These are phyloP conservation scores for Perilla frutescens DNA, from an alignment of 257 asterid genomes.

Conservation along the genomic window DNA sequence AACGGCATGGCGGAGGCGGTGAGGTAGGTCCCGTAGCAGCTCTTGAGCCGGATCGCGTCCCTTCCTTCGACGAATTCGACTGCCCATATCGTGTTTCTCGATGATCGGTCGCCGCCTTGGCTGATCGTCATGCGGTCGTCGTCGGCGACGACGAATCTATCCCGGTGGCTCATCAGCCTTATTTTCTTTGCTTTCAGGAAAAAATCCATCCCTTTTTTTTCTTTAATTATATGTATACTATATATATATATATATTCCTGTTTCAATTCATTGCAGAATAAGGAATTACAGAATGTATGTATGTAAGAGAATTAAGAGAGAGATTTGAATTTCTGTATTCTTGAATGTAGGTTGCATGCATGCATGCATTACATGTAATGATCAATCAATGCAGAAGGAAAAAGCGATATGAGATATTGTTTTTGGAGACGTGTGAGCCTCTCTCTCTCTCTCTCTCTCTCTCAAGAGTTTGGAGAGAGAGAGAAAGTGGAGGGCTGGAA, in stretches of 20 bases:
- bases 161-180: slow-evolving; percentile 56
- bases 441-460: neutral
- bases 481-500: slow-evolving; percentile 8
- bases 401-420: neutral
- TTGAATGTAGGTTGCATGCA: too few relatives aligned
- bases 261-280: neutral
- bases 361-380: neutral
- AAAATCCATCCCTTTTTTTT: slow-evolving; percentile 56
- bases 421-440: too few relatives aligned
- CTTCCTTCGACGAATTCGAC: slow-evolving; percentile 53
- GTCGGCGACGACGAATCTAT: slow-evolving; percentile 64
- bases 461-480: slow-evolving; percentile 19
- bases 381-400: neutral
- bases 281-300: neutral
- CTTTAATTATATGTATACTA: neutral
- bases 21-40: slow-evolving; percentile 70
- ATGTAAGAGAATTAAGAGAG: too few relatives aligned
- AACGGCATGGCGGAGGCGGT: slow-evolving; percentile 65
- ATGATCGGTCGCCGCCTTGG: slow-evolving; percentile 55
- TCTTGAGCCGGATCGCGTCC: slow-evolving; percentile 49
- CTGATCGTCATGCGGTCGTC: slow-evolving; percentile 54
- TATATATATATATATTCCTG: neutral
- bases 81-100: slow-evolving; percentile 54
- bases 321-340: too few relatives aligned
- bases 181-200: slow-evolving; percentile 55